Conservation (phyloP, 768 basidiomycete genomes). For the Lyophyllum shimeji region DNA sequence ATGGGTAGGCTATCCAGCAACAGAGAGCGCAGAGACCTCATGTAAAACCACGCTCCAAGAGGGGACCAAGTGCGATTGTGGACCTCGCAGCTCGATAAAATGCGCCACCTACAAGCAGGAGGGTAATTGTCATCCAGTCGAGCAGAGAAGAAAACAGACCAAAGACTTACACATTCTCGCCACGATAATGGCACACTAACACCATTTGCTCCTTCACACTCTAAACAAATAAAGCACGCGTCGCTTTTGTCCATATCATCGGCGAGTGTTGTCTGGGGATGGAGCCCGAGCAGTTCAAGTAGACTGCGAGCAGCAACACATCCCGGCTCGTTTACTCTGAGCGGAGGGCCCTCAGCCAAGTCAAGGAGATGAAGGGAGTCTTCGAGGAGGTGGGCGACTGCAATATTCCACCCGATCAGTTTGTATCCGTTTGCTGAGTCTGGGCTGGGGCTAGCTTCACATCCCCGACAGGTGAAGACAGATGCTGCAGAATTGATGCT, state of each 20-base stretch:
- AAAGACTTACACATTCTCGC: neutral
- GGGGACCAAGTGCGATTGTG: neutral
- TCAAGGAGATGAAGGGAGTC: neutral
- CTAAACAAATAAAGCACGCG: neutral
- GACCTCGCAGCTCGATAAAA: neutral
- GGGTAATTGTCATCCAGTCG: neutral
- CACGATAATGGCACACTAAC: neutral
- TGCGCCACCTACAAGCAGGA: neutral
- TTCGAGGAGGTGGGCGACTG: neutral
- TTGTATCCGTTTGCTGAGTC: neutral
- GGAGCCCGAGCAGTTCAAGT: neutral
- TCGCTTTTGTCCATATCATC: neutral
- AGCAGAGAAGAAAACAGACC: neutral
- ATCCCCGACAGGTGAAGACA: neutral
- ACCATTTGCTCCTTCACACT: neutral
- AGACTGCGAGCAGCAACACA: neutral
- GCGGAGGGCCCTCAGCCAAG: neutral
- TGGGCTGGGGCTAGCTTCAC: neutral
- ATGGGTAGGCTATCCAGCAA: too few relatives aligned
- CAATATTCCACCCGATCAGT: neutral
- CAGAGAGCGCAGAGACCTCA: too few relatives aligned
- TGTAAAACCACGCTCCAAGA: neutral
- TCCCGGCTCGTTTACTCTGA: neutral
- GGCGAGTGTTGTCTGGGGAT: neutral
- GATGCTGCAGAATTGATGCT: constrained; percentile 7